phyloP scores from a whole-genome alignment of 2,329 filamentous ascomycete species.

The Xylariaceae sp. region DNA sequence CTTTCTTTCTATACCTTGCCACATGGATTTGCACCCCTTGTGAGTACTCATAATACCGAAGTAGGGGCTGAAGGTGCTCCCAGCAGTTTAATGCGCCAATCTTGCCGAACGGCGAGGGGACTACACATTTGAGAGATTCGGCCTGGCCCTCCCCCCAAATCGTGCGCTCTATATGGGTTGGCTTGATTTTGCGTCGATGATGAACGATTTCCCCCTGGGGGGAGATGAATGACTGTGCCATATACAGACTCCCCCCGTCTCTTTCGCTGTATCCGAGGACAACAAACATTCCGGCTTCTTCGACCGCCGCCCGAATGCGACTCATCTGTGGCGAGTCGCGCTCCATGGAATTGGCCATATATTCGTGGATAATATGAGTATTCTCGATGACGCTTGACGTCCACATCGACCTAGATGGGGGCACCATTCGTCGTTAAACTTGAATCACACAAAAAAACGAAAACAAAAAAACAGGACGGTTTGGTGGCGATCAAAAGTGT shows the following conservation, averaged over 20 bases:
- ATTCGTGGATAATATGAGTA: slow-evolving; percentile 35
- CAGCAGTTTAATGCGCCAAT: slow-evolving; percentile 52
- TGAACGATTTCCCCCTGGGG: slow-evolving; percentile 41
- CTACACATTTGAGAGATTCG: slow-evolving; percentile 50
- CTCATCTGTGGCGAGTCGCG: slow-evolving; percentile 41
- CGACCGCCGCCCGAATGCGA: slow-evolving; percentile 37
- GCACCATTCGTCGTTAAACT: slow-evolving; percentile 27
- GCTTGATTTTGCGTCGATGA: slow-evolving; percentile 47
- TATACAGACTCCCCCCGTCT: slow-evolving; percentile 41
- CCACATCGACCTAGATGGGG: slow-evolving; percentile 33
- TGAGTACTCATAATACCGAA: slow-evolving; percentile 35
- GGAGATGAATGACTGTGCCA: slow-evolving; percentile 48
- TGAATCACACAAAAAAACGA: not conserved
- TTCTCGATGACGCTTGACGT: slow-evolving; percentile 39
- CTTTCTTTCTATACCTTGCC: slow-evolving; percentile 23
- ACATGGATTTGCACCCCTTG: slow-evolving; percentile 35
- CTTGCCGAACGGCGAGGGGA: slow-evolving; percentile 45
- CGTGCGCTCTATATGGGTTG: slow-evolving; percentile 43
- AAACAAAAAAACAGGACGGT: no score
- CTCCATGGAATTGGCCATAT: slow-evolving; percentile 33
- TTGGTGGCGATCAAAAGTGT: not conserved
- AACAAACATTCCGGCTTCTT: slow-evolving; percentile 41
- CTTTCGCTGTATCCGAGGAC: slow-evolving; percentile 48
- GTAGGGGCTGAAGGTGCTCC: slow-evolving; percentile 52
- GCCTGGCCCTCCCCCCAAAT: slow-evolving; percentile 53